phyloP scores from a whole-genome alignment of 148 eudicot genomes.

The Chenopodium quinoa region DNA sequence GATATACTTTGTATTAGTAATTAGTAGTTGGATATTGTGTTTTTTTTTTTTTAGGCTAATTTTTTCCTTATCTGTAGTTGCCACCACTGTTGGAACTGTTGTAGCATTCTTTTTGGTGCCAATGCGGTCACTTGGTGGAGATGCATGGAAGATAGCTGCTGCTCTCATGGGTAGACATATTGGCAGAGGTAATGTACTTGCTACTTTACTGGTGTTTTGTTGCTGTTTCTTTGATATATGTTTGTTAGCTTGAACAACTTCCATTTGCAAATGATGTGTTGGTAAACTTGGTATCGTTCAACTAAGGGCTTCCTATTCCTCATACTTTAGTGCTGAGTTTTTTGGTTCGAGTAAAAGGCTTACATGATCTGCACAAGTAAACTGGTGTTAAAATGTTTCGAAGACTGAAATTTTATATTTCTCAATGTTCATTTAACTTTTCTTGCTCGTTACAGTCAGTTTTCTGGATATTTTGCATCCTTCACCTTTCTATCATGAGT shows the following conservation, averaged over 20 bases:
- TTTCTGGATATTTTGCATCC: neutral
- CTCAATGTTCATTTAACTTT: neutral
- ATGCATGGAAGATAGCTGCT: conserved; percentile 96
- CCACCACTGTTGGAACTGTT: conserved; percentile 72
- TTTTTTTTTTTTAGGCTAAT: conserved; percentile 12
- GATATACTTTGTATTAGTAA: neutral
- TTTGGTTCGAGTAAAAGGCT: neutral
- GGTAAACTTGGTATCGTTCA: neutral
- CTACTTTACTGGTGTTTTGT: conserved; percentile 13
- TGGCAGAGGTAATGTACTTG: conserved; percentile 76
- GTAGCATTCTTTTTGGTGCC: conserved; percentile 84
- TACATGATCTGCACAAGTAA: neutral
- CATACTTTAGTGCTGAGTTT: neutral
- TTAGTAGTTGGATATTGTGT: neutral
- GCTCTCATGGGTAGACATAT: conserved; percentile 98
- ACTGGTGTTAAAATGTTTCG: neutral
- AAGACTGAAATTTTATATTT: neutral
- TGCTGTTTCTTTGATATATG: neutral
- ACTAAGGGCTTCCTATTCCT: neutral
- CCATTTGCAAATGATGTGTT: neutral
- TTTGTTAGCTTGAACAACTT: neutral
- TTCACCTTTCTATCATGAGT: neutral
- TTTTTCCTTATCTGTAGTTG: conserved; percentile 46
- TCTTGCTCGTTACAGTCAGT: neutral
- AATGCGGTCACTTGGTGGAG: conserved; percentile 81